Evolutionary conservation across 1,284 basidiomycete genomes (phyloP).

Genomic region (Xerocomus nothofagi): DNA sequence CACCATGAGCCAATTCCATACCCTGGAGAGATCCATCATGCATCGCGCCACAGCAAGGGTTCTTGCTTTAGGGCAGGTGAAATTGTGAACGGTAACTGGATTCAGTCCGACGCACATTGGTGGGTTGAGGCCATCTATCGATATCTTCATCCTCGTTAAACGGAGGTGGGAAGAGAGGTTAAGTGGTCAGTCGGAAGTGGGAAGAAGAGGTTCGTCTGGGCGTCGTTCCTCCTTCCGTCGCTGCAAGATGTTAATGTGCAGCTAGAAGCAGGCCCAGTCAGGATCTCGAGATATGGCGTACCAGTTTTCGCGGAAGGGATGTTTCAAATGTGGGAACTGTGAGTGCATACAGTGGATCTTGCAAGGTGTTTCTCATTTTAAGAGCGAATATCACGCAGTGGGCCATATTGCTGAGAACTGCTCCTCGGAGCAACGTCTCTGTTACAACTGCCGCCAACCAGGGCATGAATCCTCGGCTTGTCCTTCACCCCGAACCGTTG

Average conservation of each 20-base stretch:
- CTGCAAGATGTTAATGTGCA: conserved; percentile 10
- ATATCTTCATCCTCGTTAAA: conserved; percentile 41
- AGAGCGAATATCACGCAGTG: conserved; percentile 47
- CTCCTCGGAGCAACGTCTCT: conserved; percentile 81
- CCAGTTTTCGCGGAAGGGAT: conserved; percentile 80
- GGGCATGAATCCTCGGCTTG: conserved; percentile 90
- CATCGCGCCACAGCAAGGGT: conserved; percentile 32
- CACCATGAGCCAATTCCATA: conserved; percentile 24
- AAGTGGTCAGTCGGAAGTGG: conserved; percentile 47
- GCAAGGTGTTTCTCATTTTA: conserved; percentile 21
- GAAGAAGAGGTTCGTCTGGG: conserved; percentile 39
- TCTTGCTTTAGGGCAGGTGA: conserved; percentile 36
- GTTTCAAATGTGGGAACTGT: conserved; percentile 86
- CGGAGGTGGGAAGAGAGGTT: conserved; percentile 46
- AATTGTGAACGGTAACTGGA: conserved; percentile 13
- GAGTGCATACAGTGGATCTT: conserved; percentile 37
- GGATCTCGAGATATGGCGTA: conserved; percentile 60
- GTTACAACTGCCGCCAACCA: conserved; percentile 90
- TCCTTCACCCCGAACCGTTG: conserved; percentile 75
- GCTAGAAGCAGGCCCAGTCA: conserved; percentile 24
- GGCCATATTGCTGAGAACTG: conserved; percentile 92
- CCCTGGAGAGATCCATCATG: conserved; percentile 3
- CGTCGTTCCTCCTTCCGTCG: not conserved
- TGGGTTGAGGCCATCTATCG: conserved; percentile 33
- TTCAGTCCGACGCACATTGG: conserved; percentile 23